Evolutionary conservation across 352 stramenopile species (phyloP), one percentile per base, ranked within the genome.

Genomic region (Poterioochromonas sp.): DNA sequence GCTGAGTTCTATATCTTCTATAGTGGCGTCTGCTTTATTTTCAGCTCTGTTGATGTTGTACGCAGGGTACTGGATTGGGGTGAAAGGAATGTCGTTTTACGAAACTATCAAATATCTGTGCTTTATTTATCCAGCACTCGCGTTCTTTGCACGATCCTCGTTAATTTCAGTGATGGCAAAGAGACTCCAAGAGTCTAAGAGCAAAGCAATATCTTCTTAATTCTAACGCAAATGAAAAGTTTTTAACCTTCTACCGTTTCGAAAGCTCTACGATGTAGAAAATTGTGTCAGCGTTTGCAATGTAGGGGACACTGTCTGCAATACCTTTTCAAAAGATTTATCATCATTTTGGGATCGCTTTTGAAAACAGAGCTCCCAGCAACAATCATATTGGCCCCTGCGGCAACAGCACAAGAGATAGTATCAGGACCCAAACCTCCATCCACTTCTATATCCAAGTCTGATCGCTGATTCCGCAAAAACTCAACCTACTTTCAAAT

Each of bases 321-420:
- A 58, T 43, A 71, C 64, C 47, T 58, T 54, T 89, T 84, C 86
- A 96, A 86, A 49, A 88, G 81, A 34, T 88, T 65, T 78, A 96
- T 96, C 40, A 87, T 85, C 26, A 69, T 77, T 5, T 83, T 86
- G 29, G 89, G 87, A 73, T 94, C 83, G 0, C 90, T 87, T 51
- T 89, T 90, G 82, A 97, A 98, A 47, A 98, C 90, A 8, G 92
- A 95, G 70, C 89, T 96, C 34, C 92, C 95, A 11, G 93, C 93
- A 18, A 98, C 94, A 81, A 99, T 97, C 83, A 97, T 92, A 83
- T 98, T 99, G 11, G 94, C 95, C 29, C 95, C 94, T 20, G 94
- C 93, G 78, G 91, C 89, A 40, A 93, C 92, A 8, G 93, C 95
- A 1, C 84, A 87, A 65, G 97, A 92, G 81, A 98, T 95, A 11